Evolutionary conservation across 2,329 filamentous ascomycete genomes (phyloP), one percentile per base, ranked within the genome.

Genomic region (Colletotrichum sp.): DNA sequence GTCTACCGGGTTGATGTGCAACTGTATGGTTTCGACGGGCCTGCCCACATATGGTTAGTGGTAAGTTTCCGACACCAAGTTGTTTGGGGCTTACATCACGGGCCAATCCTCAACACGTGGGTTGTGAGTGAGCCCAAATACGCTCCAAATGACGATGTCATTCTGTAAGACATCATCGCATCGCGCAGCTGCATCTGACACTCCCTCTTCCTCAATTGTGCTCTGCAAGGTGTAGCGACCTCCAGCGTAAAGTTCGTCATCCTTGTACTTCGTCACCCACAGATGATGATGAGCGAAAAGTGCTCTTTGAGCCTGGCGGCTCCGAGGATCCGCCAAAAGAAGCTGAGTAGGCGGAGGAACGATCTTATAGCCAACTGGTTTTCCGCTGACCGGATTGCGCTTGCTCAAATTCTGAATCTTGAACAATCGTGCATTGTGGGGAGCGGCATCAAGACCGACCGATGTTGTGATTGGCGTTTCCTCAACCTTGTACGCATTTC

Each of bases 81-180:
- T 21, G 30, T 13, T n/a, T 24, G 34, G 8, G 21, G 24, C 55
- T 62, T 34, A 63, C 90, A 92, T 92, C 59, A 92, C 87, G 0
- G 90, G 90, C 82, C 90, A 91, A 79, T 91, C 90, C 81, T 92
- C 90, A 13, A 89, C 86, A 36, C 88, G 82, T 0, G 88, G 88
- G 71, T 90, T 86, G 76, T 92, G 90, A 32, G 90, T 92, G 75
- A 92, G 87, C 30, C 82, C 82, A 57, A 91, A 90, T 79, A 92
- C 90, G 21, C 91, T 82, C 76, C 87, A 92, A 66, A 90, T 84
- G 5, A 92, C 90, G 18, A 92, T 85, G 79, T 92, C 90, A 5
- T 87, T 86, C 76, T 92, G 89, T 72, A 88, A 86, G 63, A 91
- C 88, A 67, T 84, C 85, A 69, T 91, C 90, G 72, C 88, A 59